Conservation (phyloP, 140 eudicot genomes). For the Oenanthe javanica region DNA sequence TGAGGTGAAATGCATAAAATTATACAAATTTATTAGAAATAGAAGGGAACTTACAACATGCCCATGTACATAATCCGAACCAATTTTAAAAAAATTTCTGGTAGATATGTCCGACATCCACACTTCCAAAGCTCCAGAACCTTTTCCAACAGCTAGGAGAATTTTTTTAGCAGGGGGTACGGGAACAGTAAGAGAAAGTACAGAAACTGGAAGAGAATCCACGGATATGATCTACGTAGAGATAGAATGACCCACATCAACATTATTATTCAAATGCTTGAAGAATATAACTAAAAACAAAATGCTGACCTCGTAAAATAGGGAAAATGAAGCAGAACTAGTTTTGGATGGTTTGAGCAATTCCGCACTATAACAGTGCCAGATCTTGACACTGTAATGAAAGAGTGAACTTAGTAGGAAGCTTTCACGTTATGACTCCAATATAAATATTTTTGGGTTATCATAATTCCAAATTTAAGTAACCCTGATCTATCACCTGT, state of each 20-base stretch:
- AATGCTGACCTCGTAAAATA: conserved; percentile 56
- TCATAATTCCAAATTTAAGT: neutral
- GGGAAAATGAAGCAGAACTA: conserved; percentile 39
- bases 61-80: conserved; percentile 46
- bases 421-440: neutral
- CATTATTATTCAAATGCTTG: neutral
- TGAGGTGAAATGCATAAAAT: neutral
- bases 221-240: conserved; percentile 36
- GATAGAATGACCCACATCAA: conserved; percentile 5
- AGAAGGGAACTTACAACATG: conserved; percentile 48
- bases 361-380: conserved; percentile 53
- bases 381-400: conserved; percentile 64
- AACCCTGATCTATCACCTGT: neutral
- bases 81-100: conserved; percentile 29
- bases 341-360: conserved; percentile 47
- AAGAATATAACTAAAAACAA: neutral
- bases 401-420: conserved; percentile 1
- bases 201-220: conserved; percentile 48
- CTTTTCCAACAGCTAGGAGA: conserved; percentile 78
- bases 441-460: neutral
- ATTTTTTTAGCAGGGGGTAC: conserved; percentile 32
- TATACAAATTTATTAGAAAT: neutral
- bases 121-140: conserved; percentile 77
- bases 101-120: conserved; percentile 37
- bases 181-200: conserved; percentile 56